Evolutionary conservation across 805 yeast genomes (phyloP).

Genomic region (Jamesozyma gamospora): DNA sequence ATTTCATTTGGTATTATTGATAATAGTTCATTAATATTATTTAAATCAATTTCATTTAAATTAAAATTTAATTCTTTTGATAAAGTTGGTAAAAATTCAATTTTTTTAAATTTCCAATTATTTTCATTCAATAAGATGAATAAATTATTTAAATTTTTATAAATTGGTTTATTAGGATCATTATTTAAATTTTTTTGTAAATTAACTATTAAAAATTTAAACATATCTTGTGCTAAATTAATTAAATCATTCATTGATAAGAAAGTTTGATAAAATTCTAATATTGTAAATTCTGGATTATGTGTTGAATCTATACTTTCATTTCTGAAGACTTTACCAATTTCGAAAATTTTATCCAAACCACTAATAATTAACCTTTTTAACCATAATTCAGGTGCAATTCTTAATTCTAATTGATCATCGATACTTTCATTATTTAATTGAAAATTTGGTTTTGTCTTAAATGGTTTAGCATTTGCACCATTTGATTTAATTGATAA

Average conservation of each 20-base stretch:
- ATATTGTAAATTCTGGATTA: constrained; percentile 86
- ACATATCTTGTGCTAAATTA: constrained; percentile 48
- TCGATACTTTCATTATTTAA: constrained; percentile 7
- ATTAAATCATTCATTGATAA: constrained; percentile 59
- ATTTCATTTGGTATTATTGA: constrained; percentile 7
- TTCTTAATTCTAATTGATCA: constrained; percentile 49
- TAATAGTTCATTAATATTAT: constrained; percentile 15
- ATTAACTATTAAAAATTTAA: constrained; percentile 30
- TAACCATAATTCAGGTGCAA: constrained; percentile 94
- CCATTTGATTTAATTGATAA: constrained; percentile 68
- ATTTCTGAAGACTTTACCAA: constrained; percentile 78
- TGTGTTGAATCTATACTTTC: constrained; percentile 91
- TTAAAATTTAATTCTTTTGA: constrained; percentile 14
- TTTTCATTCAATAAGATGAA: constrained; percentile 7
- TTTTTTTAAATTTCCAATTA: constrained; percentile 22
- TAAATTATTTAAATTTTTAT: constrained; percentile 2
- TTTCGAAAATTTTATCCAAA: constrained; percentile 75
- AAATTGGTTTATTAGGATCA: neutral
- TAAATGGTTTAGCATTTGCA: constrained; percentile 86
- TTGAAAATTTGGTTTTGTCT: constrained; percentile 35
- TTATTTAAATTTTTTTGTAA: constrained; percentile 10
- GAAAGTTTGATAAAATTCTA: constrained; percentile 79
- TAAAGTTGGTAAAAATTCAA: constrained; percentile 27
- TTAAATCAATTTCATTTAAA: constrained; percentile 26
- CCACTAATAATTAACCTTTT: constrained; percentile 78